Base-by-base conservation (phyloP, 352 stramenopile species). In the Phytophthora sp. region DNA sequence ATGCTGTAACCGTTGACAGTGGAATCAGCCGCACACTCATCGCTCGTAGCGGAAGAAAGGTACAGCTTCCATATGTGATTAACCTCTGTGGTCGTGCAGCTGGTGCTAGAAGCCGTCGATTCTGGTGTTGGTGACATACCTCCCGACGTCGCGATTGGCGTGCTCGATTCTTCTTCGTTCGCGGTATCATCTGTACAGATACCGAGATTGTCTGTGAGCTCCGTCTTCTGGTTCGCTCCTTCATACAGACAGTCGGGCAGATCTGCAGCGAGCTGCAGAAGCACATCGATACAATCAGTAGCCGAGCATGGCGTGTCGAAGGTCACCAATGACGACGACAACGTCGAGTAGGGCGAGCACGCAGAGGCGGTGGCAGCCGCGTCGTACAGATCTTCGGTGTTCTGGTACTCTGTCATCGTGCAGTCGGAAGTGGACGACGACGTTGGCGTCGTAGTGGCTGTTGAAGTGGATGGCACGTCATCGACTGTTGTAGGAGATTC, bases 21-120 rank as follows among this genome's bases (percentile, higher is more conserved):
- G 0, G 69, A 69, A 45, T 78, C 67, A n/a, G 30, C 35, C 8
- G 59, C 49, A 30, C 73, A 81, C 44, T 63, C 57, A 16, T 63
- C 33, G 44, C 73, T 76, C 3, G 21, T 60, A 20, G 69, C 73
- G 7, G 63, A 70, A 5, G 55, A 46, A 4, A 57, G 41, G 41
- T 66, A 76, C 7, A 46, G 39, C 13, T 66, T 27, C 57, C 45
- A 63, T 63, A 73, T 76, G 9, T 69, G 20, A 1, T 53, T 63
- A 5, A 52, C 53, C 29, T 73, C 63, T 0, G 63, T 47, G 21
- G 23, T 58, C 1, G 64, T 68, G 42, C 64, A 72, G n/a, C 56
- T 30, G 13, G 56, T 57, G 16, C 20, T 66, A 9, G 57, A 67
- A 1, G 64, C 57, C 16, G 50, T 72, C 29, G 64, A 72, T 4